phyloP scores from a whole-genome alignment of 2,329 filamentous ascomycete genomes.

The Alternaria metachromatica region DNA sequence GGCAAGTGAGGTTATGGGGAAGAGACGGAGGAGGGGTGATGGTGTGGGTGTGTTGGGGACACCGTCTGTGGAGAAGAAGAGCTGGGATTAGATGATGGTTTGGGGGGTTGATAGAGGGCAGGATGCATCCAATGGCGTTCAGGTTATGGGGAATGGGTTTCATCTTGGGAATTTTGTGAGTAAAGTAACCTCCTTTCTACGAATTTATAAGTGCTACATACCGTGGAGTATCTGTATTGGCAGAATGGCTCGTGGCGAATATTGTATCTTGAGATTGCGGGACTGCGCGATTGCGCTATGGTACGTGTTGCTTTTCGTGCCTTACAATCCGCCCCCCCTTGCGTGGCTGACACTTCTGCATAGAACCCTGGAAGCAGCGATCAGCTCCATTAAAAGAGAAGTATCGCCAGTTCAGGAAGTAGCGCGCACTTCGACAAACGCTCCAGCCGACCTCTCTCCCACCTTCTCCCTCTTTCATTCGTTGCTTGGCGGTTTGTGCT shows the following conservation, averaged over 20 bases:
- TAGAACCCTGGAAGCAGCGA: background rate
- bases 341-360: background rate
- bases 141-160: background rate
- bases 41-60: constrained; percentile 58
- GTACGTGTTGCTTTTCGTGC: background rate
- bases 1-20: constrained; percentile 60
- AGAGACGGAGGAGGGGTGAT: constrained; percentile 46
- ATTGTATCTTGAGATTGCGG: background rate
- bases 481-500: background rate
- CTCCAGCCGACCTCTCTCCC: background rate
- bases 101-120: background rate
- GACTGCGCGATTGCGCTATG: background rate
- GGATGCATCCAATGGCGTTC: constrained; percentile 1
- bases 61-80: constrained; percentile 22
- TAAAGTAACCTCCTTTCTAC: background rate
- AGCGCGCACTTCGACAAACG: background rate
- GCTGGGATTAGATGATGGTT: constrained; percentile 17
- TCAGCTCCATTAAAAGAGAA: background rate
- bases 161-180: background rate
- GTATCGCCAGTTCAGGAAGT: background rate
- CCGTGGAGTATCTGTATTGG: background rate
- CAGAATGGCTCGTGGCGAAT: background rate
- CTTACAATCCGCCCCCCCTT: background rate
- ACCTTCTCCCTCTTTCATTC: background rate
- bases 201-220: background rate